Base-by-base conservation (phyloP, 78 protist species). In the Dictyostelium firmibasis region DNA sequence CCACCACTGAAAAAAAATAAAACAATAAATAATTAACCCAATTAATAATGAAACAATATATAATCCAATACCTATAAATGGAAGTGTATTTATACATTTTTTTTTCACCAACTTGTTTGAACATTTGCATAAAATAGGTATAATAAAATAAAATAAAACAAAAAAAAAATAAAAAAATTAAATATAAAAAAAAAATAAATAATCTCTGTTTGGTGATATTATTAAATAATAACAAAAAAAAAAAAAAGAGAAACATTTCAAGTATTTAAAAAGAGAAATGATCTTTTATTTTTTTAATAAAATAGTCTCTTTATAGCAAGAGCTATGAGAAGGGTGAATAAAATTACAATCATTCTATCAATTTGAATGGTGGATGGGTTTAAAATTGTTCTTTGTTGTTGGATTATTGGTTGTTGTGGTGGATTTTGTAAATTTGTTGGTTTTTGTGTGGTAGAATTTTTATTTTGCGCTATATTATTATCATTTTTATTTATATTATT, bases 261-360 rank as follows among this genome's bases (percentile, higher is more conserved):
- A 38, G 4, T 38, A n/a, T n/a, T n/a, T n/a, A n/a, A 38, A 38
- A 38, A 38, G 43, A 38, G 35, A 53, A 27, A 53, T 81, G 0
- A 50, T 81, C 38, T 47, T 20, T 81, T 20, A 29, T 13, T 31
- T n/a, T 25, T 14, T 81, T 44, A 86, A 75, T 31, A 86, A 69
- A 88, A 79, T 64, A 88, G 23, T 62, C 38, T 76, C 50, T 79
- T 88, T 14, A 78, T 47, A 4, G 70, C 13, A 29, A 88, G 36
- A 0, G 74, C 38, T 29, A 88, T 6, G 0, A 88, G 18, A 57
- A 77, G 11, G 18, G 82, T 64, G 31, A 79, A 88, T 31, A 88
- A 81, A 43, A 79, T 20, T 33, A 79, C 60, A 78, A 88, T 88
- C 14, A 60, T 27, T 78, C 93, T 53, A 79, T 88, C 93, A 14